A percentile compares a stretch with the other conserved stretches of the same genome.
These are phyloP conservation scores for Diospyros kaki DNA, from an alignment of 148 eudicot genomes.

Conservation along the genomic window DNA sequence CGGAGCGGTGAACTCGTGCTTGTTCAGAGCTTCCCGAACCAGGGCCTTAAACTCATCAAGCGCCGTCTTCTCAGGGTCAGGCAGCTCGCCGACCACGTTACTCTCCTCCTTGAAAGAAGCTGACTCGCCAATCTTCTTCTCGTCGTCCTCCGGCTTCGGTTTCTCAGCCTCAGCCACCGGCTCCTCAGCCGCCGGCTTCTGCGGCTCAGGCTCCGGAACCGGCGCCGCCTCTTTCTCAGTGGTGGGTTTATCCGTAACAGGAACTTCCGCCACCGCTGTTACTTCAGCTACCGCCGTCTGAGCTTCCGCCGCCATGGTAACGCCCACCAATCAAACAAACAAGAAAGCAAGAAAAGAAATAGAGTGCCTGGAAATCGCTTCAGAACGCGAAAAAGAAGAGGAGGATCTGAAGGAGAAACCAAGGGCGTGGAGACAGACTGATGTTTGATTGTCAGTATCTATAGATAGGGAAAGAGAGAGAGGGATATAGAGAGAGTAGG, in stretches of 20 bases:
- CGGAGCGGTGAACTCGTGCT: conserved; percentile 66
- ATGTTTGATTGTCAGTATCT: too few relatives aligned
- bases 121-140: conserved; percentile 37
- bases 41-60: conserved; percentile 72
- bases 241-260: conserved; percentile 17
- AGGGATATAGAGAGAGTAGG: too few relatives aligned
- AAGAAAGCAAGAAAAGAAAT: not conserved
- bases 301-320: conserved; percentile 50
- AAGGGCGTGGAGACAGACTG: not conserved
- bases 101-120: conserved; percentile 76
- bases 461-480: not conserved
- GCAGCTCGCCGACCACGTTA: conserved; percentile 63
- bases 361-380: conserved; percentile 18
- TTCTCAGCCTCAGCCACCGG: conserved; percentile 15
- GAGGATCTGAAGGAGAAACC: not conserved
- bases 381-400: conserved; percentile 9
- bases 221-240: conserved; percentile 17
- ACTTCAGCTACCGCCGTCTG: conserved; percentile 31
- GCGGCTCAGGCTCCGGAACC: conserved; percentile 30
- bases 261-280: conserved; percentile 13
- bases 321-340: not conserved
- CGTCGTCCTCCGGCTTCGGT: conserved; percentile 11
- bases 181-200: conserved; percentile 20
- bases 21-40: conserved; percentile 58
- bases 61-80: conserved; percentile 67